Conservation (phyloP, 108 stramenopile species). For the Cylindrotheca closterium region DNA sequence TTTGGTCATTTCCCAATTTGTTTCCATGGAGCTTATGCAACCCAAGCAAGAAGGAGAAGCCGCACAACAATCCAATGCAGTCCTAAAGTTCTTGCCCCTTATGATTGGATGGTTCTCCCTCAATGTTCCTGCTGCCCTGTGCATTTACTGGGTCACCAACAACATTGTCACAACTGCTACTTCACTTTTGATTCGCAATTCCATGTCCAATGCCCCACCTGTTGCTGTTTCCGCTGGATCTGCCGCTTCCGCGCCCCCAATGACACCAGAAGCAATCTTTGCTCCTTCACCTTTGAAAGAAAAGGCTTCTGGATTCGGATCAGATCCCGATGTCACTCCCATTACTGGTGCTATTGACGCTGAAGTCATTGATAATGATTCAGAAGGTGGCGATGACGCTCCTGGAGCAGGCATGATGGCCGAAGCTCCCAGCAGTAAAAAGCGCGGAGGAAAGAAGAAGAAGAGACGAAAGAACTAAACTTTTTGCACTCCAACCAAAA, state of each 20-base stretch:
- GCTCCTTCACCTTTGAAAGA: conserved; percentile 80
- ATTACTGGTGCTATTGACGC: conserved; percentile 51
- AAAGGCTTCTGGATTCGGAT: conserved; percentile 75
- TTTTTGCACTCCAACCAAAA: too few relatives aligned
- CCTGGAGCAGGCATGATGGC: conserved; percentile 8
- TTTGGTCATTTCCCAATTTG: conserved; percentile 87
- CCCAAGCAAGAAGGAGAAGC: conserved; percentile 68
- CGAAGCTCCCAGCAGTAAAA: background rate
- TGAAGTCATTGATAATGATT: conserved; percentile 40
- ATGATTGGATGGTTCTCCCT: conserved; percentile 96
- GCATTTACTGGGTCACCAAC: conserved; percentile 96
- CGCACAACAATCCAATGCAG: conserved; percentile 64
- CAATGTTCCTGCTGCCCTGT: conserved; percentile 93
- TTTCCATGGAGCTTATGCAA: conserved; percentile 87
- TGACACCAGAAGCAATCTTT: conserved; percentile 44
- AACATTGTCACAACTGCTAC: conserved; percentile 89
- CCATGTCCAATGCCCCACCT: conserved; percentile 50
- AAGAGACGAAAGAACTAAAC: conserved; percentile 45
- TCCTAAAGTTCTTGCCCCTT: conserved; percentile 91
- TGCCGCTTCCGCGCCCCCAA: conserved; percentile 23
- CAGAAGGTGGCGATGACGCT: conserved; percentile 1
- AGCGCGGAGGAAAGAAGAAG: conserved; percentile 42
- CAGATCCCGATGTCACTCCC: conserved; percentile 29
- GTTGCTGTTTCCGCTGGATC: conserved; percentile 31
- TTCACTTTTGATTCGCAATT: conserved; percentile 70